Conservation (phyloP, 192 early-diverging fungal species). For the Entophlyctis luteolus region DNA sequence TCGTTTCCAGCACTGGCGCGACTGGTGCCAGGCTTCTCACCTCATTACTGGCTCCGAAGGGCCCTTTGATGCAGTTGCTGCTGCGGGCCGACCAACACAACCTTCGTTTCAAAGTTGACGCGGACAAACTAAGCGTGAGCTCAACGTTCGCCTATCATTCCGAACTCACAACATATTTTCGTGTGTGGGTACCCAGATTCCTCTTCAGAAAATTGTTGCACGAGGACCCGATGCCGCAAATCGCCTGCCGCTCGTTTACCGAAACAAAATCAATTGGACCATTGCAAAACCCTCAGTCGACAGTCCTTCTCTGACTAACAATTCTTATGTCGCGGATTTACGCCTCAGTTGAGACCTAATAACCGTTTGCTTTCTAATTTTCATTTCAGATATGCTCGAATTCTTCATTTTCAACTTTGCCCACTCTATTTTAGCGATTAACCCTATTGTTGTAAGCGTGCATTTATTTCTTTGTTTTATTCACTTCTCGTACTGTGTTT, state of each 20-base stretch:
- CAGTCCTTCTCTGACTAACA: no score
- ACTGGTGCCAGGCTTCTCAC: background rate
- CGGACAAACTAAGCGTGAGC: background rate
- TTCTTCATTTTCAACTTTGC: constrained; percentile 39
- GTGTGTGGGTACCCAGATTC: background rate
- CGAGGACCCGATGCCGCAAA: background rate
- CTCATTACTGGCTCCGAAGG: background rate
- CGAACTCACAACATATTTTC: background rate
- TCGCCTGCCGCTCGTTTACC: background rate
- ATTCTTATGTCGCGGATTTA: background rate
- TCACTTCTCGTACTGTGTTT: background rate
- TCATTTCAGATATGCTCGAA: constrained; percentile 38
- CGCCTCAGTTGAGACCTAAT: background rate
- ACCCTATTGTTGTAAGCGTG: constrained; percentile 1
- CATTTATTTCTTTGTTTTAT: background rate
- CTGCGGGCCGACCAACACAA: background rate
- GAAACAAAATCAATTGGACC: background rate
- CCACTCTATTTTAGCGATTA: constrained; percentile 14
- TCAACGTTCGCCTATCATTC: background rate
- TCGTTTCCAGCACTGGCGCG: background rate
- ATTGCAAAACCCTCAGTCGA: no score
- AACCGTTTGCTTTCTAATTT: background rate
- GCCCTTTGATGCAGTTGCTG: background rate
- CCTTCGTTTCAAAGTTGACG: background rate
- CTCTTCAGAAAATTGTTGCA: background rate